phyloP scores from a whole-genome alignment of 2,329 filamentous ascomycete species.

The Periconia sp. region DNA sequence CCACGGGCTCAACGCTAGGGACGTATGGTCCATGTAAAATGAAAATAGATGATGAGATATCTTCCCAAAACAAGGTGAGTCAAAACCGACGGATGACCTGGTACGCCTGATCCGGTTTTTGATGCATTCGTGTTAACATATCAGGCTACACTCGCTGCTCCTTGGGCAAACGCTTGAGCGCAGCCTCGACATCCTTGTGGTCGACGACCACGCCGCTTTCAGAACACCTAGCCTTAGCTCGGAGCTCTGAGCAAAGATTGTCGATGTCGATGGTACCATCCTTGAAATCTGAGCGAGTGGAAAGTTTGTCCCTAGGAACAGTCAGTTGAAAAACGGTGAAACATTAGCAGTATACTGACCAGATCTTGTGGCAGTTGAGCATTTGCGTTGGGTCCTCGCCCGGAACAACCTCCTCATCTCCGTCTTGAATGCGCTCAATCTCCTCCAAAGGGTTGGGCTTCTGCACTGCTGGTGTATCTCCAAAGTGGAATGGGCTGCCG shows the following conservation, averaged over 20 bases:
- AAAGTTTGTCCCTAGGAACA: conserved; percentile 79
- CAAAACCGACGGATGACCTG: not conserved
- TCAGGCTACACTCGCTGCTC: conserved; percentile 24
- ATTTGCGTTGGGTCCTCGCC: conserved; percentile 67
- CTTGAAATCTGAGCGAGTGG: conserved; percentile 85
- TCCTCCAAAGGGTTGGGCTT: conserved; percentile 73
- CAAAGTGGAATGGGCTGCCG: conserved; percentile 78
- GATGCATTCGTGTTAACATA: conserved; percentile 14
- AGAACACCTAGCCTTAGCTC: conserved; percentile 95
- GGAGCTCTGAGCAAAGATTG: conserved; percentile 86
- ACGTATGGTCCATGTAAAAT: no score
- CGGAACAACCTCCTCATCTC: conserved; percentile 69
- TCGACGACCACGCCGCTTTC: conserved; percentile 88
- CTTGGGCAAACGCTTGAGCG: conserved; percentile 53
- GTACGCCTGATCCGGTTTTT: conserved; percentile 20
- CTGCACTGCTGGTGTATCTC: conserved; percentile 51
- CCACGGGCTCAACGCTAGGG: no score
- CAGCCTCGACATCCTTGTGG: conserved; percentile 81
- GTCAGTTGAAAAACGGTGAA: conserved; percentile 52
- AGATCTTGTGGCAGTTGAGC: conserved; percentile 89
- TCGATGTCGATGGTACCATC: conserved; percentile 94
- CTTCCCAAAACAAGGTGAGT: no score
- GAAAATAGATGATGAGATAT: no score
- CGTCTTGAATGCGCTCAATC: conserved; percentile 77
- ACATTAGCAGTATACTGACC: conserved; percentile 65